Evolutionary conservation across 176 grass and related monocot genomes (phyloP).

Genomic region (Phragmites australis): DNA sequence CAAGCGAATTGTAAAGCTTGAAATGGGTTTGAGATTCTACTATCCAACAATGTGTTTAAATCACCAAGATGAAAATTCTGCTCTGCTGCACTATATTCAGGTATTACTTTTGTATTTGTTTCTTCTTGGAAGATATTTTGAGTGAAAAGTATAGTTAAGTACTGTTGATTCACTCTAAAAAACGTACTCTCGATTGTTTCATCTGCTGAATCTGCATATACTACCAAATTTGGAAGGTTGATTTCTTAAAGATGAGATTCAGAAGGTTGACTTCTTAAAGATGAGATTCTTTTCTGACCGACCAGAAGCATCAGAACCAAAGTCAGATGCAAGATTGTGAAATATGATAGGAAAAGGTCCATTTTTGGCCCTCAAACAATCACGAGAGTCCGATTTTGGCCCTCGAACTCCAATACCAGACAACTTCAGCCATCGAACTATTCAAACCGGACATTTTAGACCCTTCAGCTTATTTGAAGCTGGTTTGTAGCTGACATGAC

Average conservation of each 20-base stretch:
- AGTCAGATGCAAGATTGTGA: neutral
- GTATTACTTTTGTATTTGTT: slow-evolving; percentile 38
- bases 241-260: neutral
- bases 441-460: too few species aligned
- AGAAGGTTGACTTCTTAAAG: neutral
- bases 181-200: neutral
- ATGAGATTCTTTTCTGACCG: neutral
- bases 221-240: neutral
- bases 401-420: neutral
- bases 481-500: too few species aligned
- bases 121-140: slow-evolving; percentile 1
- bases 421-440: neutral
- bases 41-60: slow-evolving; percentile 70
- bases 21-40: slow-evolving; percentile 73
- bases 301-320: neutral
- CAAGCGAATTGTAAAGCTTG: slow-evolving; percentile 90
- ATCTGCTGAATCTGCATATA: slow-evolving; percentile 19
- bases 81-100: slow-evolving; percentile 91
- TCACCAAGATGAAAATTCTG: slow-evolving; percentile 87
- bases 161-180: neutral
- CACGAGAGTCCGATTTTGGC: neutral
- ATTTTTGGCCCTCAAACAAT: neutral
- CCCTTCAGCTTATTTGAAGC: neutral
- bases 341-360: neutral
- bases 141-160: neutral